Evolutionary conservation across 163 green algal species (phyloP).

Genomic region (Chloromonas sp.): DNA sequence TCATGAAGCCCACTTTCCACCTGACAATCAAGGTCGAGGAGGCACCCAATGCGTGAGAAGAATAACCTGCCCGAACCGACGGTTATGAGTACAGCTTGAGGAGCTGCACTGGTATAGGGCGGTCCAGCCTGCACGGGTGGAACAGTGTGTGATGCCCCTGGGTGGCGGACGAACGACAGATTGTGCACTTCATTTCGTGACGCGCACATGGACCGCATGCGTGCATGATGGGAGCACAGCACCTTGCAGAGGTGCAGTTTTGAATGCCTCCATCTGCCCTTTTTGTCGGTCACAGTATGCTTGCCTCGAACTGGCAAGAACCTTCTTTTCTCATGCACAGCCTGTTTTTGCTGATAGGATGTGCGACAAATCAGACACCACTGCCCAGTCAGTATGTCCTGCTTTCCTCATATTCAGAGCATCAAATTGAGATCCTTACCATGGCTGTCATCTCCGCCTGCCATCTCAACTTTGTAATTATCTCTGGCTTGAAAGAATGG

Average conservation of each 20-base stretch:
- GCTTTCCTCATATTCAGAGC: no score
- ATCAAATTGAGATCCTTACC: no score
- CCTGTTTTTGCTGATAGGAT: no score
- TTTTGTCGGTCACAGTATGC: background rate
- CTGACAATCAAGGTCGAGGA: conserved; percentile 84
- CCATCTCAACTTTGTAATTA: no score
- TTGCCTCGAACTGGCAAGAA: background rate
- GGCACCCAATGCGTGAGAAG: conserved; percentile 1
- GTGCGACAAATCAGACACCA: no score
- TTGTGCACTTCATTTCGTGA: background rate
- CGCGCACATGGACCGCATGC: background rate
- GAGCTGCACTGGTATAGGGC: background rate
- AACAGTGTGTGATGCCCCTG: background rate
- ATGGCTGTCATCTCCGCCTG: no score
- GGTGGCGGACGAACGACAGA: background rate
- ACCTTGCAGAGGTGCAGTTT: no score
- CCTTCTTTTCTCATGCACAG: no score
- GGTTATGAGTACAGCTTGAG: background rate
- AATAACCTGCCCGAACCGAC: background rate
- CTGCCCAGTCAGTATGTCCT: no score
- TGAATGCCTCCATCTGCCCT: no score
- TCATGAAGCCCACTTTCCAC: conserved; percentile 84
- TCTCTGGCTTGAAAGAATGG: no score
- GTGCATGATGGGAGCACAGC: background rate
- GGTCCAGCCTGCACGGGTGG: background rate